Base-by-base conservation (phyloP, 1,139 yeast species). In the Kodamaea arcana region DNA sequence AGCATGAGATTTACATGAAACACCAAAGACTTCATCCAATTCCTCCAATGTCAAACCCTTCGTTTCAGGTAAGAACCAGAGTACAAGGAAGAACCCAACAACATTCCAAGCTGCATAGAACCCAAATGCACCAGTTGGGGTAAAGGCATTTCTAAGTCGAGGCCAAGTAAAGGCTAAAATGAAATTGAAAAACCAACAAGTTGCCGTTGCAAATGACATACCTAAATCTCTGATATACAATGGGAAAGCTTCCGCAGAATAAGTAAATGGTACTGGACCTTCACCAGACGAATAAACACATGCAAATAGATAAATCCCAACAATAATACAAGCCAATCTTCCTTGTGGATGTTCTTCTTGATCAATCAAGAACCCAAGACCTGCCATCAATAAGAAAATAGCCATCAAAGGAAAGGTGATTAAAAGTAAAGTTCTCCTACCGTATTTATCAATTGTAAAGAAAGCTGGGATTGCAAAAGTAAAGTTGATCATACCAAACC, bases 241-340 rank as follows among this genome's bases (percentile, higher is more conserved):
- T 37, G 94, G 90, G 69, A 85, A 86, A 43, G 84, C 85, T 58
- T 86, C 94, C 13, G 95, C 94, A 22, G 94, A 81, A 54, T 85
- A 84, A 2, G 94, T 83, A 65, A 86, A 86, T 6, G 95, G 94
- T 33, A 86, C 94, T 11, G 94, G 95, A 30, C 95, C 95, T 62
- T 83, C 87, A 42, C 94, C 92, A 3, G 85, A 80, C 0, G 94
- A 83, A 60, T 86, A 86, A 44, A 83, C 82, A 29, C 78, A 73
- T 0, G 87, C 65, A 60, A 76, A 86, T 28, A 86, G 56, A 54
- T 85, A 86, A 40, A 86, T 80, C 48, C 94, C 94, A 36, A 78
- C 60, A 8, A 82, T 66, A 36, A 83, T 77, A 42, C 80, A 71
- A 4, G 79, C 94, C 42, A 81, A 59, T 52, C 85, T 72, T 3